Percentiles rank a stretch among this genome's conserved stretches.
phyloP scores from a whole-genome alignment of 768 basidiomycete species.

The Coprinellus aureogranulatus region DNA sequence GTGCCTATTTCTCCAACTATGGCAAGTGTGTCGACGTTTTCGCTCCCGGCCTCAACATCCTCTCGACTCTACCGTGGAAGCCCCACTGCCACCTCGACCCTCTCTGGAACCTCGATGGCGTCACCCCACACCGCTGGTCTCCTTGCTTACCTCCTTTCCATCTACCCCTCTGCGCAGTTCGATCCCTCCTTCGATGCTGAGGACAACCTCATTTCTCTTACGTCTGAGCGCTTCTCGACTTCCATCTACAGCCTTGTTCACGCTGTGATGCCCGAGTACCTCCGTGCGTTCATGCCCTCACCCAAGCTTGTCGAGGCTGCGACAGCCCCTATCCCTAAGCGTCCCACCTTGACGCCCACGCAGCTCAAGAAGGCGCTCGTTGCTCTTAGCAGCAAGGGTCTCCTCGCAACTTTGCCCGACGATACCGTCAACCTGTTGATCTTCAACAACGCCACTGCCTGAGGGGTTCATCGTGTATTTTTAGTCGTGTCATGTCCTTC shows the following conservation, averaged over 20 bases:
- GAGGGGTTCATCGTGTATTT: not conserved
- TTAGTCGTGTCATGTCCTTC: not conserved
- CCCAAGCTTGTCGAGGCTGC: slow-evolving; percentile 44
- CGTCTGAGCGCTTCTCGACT: slow-evolving; percentile 32
- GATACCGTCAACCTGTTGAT: slow-evolving; percentile 70
- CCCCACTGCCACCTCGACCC: slow-evolving; percentile 58
- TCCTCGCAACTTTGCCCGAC: slow-evolving; percentile 48
- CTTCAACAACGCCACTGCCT: slow-evolving; percentile 66
- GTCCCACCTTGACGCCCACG: slow-evolving; percentile 54
- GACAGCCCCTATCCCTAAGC: slow-evolving; percentile 41
- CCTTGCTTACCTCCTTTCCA: slow-evolving; percentile 86
- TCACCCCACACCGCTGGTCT: slow-evolving; percentile 90
- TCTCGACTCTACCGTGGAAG: slow-evolving; percentile 82
- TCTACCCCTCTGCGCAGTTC: slow-evolving; percentile 71
- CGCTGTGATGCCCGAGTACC: slow-evolving; percentile 57
- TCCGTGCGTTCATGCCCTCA: slow-evolving; percentile 54
- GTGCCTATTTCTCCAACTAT: slow-evolving; percentile 91
- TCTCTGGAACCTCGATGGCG: slow-evolving; percentile 94
- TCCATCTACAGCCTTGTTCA: slow-evolving; percentile 52
- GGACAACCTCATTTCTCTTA: slow-evolving; percentile 33
- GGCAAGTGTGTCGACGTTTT: slow-evolving; percentile 92
- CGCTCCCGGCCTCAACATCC: slow-evolving; percentile 87
- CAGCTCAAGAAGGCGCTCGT: slow-evolving; percentile 78
- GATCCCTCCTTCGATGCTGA: slow-evolving; percentile 45
- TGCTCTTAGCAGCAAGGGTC: slow-evolving; percentile 50